Evolutionary conservation across 2,329 filamentous ascomycete genomes (phyloP).

Genomic region (Neurospora crassa): DNA sequence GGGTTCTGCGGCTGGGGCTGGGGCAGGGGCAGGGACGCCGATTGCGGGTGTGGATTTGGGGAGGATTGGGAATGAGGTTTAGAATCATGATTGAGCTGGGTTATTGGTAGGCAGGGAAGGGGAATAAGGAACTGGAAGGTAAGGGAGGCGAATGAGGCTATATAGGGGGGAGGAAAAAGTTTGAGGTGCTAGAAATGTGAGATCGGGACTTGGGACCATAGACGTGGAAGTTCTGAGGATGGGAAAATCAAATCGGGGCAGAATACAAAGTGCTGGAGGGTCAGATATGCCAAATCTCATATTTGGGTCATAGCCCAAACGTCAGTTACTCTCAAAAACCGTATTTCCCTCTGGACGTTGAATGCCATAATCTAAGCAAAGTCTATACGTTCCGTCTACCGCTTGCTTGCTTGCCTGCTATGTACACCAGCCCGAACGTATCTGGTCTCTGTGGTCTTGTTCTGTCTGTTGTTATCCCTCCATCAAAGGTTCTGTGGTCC

Average conservation of each 20-base stretch:
- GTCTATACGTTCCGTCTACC: not conserved
- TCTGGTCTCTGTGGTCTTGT: not conserved
- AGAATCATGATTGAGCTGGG: not conserved
- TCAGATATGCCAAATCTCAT: not conserved
- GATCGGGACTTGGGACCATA: too few relatives aligned
- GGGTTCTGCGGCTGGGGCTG: not conserved
- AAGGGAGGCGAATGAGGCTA: not conserved
- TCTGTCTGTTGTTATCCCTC: conserved; percentile 2
- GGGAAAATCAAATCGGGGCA: not conserved
- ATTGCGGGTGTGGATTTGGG: not conserved
- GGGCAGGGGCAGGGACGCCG: not conserved
- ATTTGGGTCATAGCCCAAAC: not conserved
- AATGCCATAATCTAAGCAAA: not conserved
- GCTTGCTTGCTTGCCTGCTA: not conserved
- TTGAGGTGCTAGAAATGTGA: not conserved
- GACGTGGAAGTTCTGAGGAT: not conserved
- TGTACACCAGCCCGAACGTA: not conserved
- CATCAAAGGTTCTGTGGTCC: not conserved
- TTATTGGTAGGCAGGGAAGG: not conserved
- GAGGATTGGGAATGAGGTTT: not conserved
- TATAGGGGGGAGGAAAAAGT: not conserved
- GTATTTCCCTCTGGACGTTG: not conserved
- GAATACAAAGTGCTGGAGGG: not conserved
- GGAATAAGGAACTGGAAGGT: not conserved
- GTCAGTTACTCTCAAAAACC: not conserved